Evolutionary conservation across 78 protist genomes (phyloP).

Genomic region (Dictyostelium purpureum): DNA sequence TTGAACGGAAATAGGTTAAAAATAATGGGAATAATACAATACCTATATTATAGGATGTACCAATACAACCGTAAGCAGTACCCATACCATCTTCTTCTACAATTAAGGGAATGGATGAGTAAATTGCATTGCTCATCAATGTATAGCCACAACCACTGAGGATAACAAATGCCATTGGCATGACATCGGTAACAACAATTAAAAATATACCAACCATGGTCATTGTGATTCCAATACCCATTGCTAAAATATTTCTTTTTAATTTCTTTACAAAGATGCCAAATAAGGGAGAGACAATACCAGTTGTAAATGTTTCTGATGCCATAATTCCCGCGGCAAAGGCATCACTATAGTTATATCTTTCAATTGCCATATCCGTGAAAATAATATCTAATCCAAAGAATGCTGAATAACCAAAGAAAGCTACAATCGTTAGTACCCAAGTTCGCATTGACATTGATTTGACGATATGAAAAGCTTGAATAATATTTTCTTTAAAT

Average conservation of each 20-base stretch:
- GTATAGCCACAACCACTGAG: conserved; percentile 35
- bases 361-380: conserved; percentile 59
- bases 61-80: conserved; percentile 38
- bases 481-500: neutral
- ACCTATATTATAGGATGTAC: conserved; percentile 53
- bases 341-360: conserved; percentile 28
- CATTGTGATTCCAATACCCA: conserved; percentile 1
- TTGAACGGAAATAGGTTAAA: neutral
- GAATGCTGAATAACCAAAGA: conserved; percentile 55
- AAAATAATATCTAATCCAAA: conserved; percentile 65
- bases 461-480: neutral
- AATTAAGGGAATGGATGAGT: neutral
- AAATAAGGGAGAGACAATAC: neutral
- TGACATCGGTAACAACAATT: neutral
- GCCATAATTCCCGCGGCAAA: conserved; percentile 51
- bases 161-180: neutral
- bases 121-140: neutral
- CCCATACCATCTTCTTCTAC: conserved; percentile 12
- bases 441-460: conserved; percentile 33
- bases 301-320: conserved; percentile 11
- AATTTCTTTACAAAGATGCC: neutral
- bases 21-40: conserved; percentile 29
- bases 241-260: neutral
- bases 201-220: conserved; percentile 26
- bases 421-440: neutral